Percentiles rank a stretch among this genome's conserved stretches.
Evolutionary conservation across 495 filamentous ascomycete genomes (phyloP).

Genomic region (Elaphomyces granulatus): DNA sequence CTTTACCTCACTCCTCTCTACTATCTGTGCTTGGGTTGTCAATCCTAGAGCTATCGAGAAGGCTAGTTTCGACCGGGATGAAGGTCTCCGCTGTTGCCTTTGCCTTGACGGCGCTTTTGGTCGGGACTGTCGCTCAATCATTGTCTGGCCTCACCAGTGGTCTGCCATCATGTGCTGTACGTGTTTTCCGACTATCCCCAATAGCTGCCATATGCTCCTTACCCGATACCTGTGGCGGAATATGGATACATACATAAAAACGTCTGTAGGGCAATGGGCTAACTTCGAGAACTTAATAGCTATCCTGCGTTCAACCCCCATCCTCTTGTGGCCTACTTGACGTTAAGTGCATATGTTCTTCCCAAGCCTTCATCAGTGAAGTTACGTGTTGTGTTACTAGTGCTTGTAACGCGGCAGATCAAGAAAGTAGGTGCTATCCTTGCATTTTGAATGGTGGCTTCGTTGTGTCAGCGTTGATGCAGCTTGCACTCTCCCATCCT

Average conservation of each 20-base stretch:
- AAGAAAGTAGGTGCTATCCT: constrained; percentile 32
- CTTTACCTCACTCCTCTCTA: too few species aligned
- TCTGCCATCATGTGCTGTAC: constrained; percentile 40
- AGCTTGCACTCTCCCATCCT: background rate
- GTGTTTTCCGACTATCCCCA: constrained; percentile 12
- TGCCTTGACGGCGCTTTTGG: constrained; percentile 18
- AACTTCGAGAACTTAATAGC: constrained; percentile 19
- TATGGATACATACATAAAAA: too few species aligned
- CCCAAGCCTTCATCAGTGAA: constrained; percentile 39
- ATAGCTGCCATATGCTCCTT: too few species aligned
- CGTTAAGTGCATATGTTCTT: constrained; percentile 52
- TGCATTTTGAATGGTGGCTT: background rate
- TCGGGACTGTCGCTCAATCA: constrained; percentile 26
- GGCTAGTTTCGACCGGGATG: constrained; percentile 20
- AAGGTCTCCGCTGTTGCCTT: constrained; percentile 21
- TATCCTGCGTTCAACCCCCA: constrained; percentile 38
- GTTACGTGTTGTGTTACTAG: constrained; percentile 54
- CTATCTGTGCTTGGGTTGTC: too few species aligned
- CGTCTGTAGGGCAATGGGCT: background rate
- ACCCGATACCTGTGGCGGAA: too few species aligned
- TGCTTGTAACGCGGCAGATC: constrained; percentile 39
- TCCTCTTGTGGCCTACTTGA: constrained; percentile 41
- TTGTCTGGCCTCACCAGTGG: too few species aligned
- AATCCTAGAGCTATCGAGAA: too few species aligned
- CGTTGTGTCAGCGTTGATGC: background rate